A percentile compares a stretch with the other conserved stretches of the same genome.
These are phyloP conservation scores for Gossypium aridum DNA, from an alignment of 441 rosid genomes.

Conservation along the genomic window DNA sequence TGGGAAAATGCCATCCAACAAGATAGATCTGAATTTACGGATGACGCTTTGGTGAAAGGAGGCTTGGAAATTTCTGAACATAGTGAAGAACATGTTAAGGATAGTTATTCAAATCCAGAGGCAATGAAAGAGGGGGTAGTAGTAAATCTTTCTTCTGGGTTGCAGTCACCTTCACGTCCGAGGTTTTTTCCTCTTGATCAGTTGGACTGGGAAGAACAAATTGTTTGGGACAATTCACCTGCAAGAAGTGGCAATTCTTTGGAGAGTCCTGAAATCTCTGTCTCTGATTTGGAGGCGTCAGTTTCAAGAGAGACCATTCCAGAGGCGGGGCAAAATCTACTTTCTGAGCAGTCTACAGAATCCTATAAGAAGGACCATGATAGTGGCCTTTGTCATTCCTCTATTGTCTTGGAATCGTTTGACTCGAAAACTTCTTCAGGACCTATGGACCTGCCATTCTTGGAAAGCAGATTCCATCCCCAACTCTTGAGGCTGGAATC, in stretches of 20 bases:
- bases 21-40: constrained; percentile 31
- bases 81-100: constrained; percentile 30
- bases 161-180: constrained; percentile 44
- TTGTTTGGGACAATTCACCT: constrained; percentile 80
- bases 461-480: constrained; percentile 58
- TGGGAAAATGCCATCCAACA: constrained; percentile 30
- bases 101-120: constrained; percentile 53
- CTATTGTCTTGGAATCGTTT: constrained; percentile 49
- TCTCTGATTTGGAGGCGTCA: constrained; percentile 29
- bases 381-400: constrained; percentile 28
- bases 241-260: constrained; percentile 34
- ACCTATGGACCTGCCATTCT: constrained; percentile 18
- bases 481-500: constrained; percentile 88
- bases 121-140: constrained; percentile 51
- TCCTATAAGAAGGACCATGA: constrained; percentile 31
- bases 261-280: constrained; percentile 36
- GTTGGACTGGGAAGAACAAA: constrained; percentile 88
- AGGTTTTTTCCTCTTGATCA: constrained; percentile 74
- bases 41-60: constrained; percentile 28
- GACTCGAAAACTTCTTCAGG: constrained; percentile 33
- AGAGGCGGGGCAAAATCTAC: constrained; percentile 29
- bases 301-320: constrained; percentile 30
- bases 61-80: constrained; percentile 28
- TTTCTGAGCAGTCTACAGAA: constrained; percentile 22
- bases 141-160: constrained; percentile 34